Base-by-base conservation (phyloP, 352 stramenopile genomes). In the Phytophthora colocasiae region DNA sequence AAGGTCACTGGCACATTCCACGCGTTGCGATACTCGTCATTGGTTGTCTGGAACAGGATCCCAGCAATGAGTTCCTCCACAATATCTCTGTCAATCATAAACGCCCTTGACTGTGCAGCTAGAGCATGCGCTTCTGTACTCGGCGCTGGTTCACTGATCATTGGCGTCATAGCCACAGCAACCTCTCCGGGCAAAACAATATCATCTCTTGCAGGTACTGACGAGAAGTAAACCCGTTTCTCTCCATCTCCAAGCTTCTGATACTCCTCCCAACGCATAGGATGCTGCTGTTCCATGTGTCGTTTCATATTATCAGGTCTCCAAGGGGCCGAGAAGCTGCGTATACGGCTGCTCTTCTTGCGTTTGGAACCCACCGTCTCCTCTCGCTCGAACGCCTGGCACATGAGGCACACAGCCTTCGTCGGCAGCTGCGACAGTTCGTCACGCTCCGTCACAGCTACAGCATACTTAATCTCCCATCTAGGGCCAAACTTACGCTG, bases 261-360 rank as follows among this genome's bases (percentile, higher is more conserved):
- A 17, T 77, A 79, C 43, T 76, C 53, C 14, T 58, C 46, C 55
- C 59, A 79, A 27, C 69, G 60, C 55, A 27, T 39, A 5, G 55
- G 61, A 34, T 78, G 70, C 32, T 78, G 66, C 51, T 78, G 53
- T 26, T 69, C 51, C 65, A 78, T 75, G 47, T 78, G 70, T 19
- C 63, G 55, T 49, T 66, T 71, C 70, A 78, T 78, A 31, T 78
- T 73, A 40, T 78, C 70, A 17, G 66, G 69, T 31, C 70, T 48
- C 66, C 70, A 78, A 9, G 70, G 70, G 40, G 66, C 15, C 43
- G 66, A 66, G 57, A 78, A 78, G 40, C 45, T 56, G 32, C 64
- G 64, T 2, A 75, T 17, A 44, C 70, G 70, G 36, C 32, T 73
- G 40, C 38, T 78, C 39, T 65, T 65, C 66, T 75, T 78, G 46